Evolutionary conservation across 805 yeast species (phyloP).

Genomic region (Metschnikowia gelsemii): DNA sequence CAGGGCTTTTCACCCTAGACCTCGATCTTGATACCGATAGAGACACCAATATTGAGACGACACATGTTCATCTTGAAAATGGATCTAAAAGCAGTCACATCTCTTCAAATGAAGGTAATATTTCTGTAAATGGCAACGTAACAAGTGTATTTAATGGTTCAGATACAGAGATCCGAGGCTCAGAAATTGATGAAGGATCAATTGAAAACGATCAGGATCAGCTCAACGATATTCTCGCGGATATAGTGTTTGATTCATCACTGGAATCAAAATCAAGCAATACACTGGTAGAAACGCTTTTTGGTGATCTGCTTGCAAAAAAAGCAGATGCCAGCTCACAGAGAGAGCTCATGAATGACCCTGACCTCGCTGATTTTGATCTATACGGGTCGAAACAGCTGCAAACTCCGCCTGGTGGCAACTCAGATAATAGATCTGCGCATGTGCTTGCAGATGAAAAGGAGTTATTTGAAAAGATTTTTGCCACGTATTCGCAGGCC

Average conservation of each 20-base stretch:
- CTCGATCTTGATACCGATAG: conserved; percentile 1
- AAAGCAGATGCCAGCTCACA: background rate
- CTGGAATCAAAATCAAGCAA: background rate
- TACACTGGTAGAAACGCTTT: conserved; percentile 3
- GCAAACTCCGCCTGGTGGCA: background rate
- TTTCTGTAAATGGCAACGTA: background rate
- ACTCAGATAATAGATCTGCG: background rate
- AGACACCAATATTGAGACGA: too few species aligned
- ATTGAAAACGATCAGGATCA: conserved; percentile 3
- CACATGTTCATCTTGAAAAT: too few species aligned
- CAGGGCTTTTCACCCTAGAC: conserved; percentile 14
- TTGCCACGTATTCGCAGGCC: conserved; percentile 17
- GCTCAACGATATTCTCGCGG: conserved; percentile 14
- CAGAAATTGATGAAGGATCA: background rate
- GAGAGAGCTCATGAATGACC: background rate
- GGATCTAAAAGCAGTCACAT: background rate
- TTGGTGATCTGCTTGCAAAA: conserved; percentile 5
- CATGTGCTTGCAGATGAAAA: conserved; percentile 16
- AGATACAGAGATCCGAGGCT: too few species aligned
- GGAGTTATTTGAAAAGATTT: conserved; percentile 18
- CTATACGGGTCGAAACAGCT: background rate
- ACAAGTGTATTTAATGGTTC: too few species aligned
- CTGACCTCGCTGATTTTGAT: conserved; percentile 9
- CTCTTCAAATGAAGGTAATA: background rate
- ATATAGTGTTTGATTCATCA: conserved; percentile 5